Base-by-base conservation (phyloP, 1,284 basidiomycete genomes). In the Tylopilus sp. region DNA sequence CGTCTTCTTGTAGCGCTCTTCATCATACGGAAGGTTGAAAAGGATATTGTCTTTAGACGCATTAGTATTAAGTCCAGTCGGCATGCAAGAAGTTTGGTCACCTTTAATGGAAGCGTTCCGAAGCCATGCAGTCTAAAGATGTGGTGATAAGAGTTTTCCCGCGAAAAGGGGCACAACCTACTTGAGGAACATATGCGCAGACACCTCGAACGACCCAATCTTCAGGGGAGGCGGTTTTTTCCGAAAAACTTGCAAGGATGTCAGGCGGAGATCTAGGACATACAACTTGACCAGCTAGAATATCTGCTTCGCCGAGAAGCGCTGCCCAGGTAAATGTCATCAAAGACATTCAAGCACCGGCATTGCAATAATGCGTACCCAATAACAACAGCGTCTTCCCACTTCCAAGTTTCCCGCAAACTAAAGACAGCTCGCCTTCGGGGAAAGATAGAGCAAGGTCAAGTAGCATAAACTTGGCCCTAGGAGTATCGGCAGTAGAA, bases 171-270 rank as follows among this genome's bases (percentile, higher is more conserved):
- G 17, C 3, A 46, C 15, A n/a, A 53, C 65, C 41, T 52, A 79
- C 82, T 72, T 97, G 94, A n/a, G 94, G 92, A 11, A 96, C 94
- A 70, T 93, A 98, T 0, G 91, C 94, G 51, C 86, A 89, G 52
- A 90, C 75, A 18, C 85, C 83, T 15, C 77, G 69, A 1, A 93
- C 77, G 38, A 91, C 66, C 92, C 91, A 94, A 28, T 88, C 77
- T 24, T 83, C 79, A 15, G 75, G 69, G 0, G 73, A 60, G 3
- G 68, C 31, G 65, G 49, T 2, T 69, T 66, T 26, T 67, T 72
- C 2, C 71, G 66, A 56, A 83, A 84, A 17, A 71, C 74, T 3
- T 0, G 85, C 82, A 61, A 95, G 76, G 3, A 83, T 74, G 67
- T 94, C 82, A 0, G 91, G 88, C 1, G 87, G 83, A 0, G 91